Evolutionary conservation across 2,329 filamentous ascomycete genomes (phyloP).

Genomic region (Nigrospora oryzae): DNA sequence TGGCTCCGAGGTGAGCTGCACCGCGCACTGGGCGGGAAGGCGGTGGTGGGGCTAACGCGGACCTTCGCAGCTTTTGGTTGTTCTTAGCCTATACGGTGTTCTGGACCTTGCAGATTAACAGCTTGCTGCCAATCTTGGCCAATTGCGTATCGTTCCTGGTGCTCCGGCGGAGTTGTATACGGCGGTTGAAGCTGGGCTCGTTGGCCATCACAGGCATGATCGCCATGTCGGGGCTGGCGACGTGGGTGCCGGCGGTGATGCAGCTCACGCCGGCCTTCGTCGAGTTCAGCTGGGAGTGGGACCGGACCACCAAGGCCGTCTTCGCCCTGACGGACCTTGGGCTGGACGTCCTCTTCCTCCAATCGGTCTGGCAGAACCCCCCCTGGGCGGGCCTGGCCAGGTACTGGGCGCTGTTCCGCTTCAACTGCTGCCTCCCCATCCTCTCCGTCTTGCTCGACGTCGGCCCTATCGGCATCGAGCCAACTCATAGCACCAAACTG

Average conservation of each 20-base stretch:
- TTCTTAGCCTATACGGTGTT: neutral
- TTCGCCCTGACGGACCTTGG: conserved; percentile 38
- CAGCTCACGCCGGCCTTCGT: neutral
- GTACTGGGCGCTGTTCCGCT: conserved; percentile 36
- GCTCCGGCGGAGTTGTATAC: neutral
- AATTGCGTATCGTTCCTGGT: neutral
- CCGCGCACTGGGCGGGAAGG: too few relatives aligned
- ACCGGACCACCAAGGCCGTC: conserved; percentile 40
- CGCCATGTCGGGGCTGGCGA: neutral
- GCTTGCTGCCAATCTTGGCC: neutral
- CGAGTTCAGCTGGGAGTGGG: conserved; percentile 38
- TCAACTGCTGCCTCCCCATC: conserved; percentile 28
- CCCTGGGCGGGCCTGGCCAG: conserved; percentile 37
- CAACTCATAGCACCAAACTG: too few relatives aligned
- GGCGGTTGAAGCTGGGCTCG: neutral
- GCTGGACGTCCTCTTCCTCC: conserved; percentile 42
- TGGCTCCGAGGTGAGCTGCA: neutral
- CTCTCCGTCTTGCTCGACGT: too few relatives aligned
- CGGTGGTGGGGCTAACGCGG: neutral
- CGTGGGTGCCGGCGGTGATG: neutral
- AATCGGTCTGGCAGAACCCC: conserved; percentile 32
- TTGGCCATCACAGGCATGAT: neutral
- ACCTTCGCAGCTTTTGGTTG: neutral
- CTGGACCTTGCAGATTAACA: neutral
- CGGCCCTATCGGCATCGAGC: too few relatives aligned